Conservation (phyloP, 306 rosid genomes). For the Acacia melanoxylon region DNA sequence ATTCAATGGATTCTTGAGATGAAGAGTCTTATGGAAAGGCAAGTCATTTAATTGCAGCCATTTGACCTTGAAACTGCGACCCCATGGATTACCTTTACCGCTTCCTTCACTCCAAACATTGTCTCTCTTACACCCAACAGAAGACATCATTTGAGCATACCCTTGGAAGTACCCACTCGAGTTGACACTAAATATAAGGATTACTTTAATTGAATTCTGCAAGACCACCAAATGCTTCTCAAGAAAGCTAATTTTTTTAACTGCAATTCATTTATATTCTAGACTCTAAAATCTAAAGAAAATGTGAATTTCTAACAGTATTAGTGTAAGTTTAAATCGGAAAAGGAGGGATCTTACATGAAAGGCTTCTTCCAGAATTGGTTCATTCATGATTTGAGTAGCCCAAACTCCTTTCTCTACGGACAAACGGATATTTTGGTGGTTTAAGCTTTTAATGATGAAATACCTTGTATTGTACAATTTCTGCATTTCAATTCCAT, state of each 20-base stretch:
- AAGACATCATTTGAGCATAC: slow-evolving; percentile 78
- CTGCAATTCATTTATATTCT: not conserved
- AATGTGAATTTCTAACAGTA: slow-evolving; percentile 22
- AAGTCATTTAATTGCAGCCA: slow-evolving; percentile 71
- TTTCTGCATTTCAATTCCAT: slow-evolving; percentile 45
- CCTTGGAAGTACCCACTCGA: slow-evolving; percentile 92
- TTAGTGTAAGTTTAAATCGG: slow-evolving; percentile 7
- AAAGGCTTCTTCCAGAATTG: slow-evolving; percentile 74
- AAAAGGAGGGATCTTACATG: slow-evolving; percentile 54
- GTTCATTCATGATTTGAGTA: slow-evolving; percentile 84
- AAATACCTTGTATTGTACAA: slow-evolving; percentile 51
- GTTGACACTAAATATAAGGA: slow-evolving; percentile 80
- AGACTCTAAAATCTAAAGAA: not conserved
- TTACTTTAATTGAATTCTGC: slow-evolving; percentile 73
- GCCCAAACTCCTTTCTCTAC: slow-evolving; percentile 88
- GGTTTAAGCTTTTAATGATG: slow-evolving; percentile 75
- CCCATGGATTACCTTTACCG: slow-evolving; percentile 75
- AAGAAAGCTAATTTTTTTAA: slow-evolving; percentile 21
- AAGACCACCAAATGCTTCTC: slow-evolving; percentile 45
- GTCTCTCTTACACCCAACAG: slow-evolving; percentile 77
- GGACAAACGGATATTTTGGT: slow-evolving; percentile 61
- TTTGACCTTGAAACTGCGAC: slow-evolving; percentile 74
- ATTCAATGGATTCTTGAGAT: slow-evolving; percentile 81
- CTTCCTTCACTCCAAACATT: slow-evolving; percentile 71
- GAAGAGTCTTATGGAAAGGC: slow-evolving; percentile 76